These are phyloP conservation scores for Solanum paucissectum DNA, from an alignment of 257 asterid genomes.

Conservation along the genomic window DNA sequence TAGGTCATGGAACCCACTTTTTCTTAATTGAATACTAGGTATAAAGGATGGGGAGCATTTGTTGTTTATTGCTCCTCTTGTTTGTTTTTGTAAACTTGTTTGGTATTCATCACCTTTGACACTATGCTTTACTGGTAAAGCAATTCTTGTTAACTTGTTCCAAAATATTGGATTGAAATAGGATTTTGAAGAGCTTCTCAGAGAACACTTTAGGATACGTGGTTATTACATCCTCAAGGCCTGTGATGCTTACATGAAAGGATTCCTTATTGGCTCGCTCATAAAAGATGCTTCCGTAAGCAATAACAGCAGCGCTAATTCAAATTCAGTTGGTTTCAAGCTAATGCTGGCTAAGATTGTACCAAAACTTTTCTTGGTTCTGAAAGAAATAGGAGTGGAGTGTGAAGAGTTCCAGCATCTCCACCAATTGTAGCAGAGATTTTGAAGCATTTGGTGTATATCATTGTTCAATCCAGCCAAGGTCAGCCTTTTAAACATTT, in stretches of 20 bases:
- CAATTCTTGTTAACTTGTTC: background rate
- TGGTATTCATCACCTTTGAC: background rate
- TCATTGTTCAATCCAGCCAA: conserved; percentile 5
- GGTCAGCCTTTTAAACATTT: conserved; percentile 8
- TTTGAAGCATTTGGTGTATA: conserved; percentile 3
- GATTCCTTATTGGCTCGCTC: conserved; percentile 81
- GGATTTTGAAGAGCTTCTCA: conserved; percentile 78
- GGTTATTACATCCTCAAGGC: conserved; percentile 86
- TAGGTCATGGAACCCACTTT: background rate
- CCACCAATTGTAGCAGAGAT: conserved; percentile 25
- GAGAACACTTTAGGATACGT: conserved; percentile 72
- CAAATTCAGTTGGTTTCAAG: conserved; percentile 91
- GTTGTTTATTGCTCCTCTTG: background rate
- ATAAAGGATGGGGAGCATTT: background rate
- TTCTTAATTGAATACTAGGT: background rate
- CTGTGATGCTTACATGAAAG: conserved; percentile 91
- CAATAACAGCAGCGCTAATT: conserved; percentile 23
- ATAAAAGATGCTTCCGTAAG: conserved; percentile 45
- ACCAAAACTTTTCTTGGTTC: conserved; percentile 55
- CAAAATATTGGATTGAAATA: conserved; percentile 13
- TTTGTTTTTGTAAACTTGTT: background rate
- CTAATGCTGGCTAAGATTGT: conserved; percentile 78
- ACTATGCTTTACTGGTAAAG: background rate
- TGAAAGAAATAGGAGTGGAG: conserved; percentile 63
- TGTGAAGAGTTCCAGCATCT: conserved; percentile 59